Conservation (phyloP, 2,329 filamentous ascomycete species). For the Alternaria alternata region DNA sequence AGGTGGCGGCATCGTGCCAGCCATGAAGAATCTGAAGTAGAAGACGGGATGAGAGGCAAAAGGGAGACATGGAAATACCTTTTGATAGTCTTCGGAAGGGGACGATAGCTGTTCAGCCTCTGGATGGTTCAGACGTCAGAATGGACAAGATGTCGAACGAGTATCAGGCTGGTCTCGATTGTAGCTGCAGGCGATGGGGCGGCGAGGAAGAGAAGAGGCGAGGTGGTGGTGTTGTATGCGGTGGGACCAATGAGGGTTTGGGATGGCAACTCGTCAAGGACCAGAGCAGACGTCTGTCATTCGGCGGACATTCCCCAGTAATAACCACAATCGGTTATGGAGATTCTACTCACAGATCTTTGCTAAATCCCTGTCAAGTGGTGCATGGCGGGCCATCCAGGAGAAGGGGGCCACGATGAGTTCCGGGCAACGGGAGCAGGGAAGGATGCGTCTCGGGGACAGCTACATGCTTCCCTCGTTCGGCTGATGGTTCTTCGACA, state of each 20-base stretch:
- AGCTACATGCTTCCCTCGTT: constrained; percentile 50
- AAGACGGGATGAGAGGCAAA: constrained; percentile 13
- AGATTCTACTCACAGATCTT: constrained; percentile 47
- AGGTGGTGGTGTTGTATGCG: constrained; percentile 30
- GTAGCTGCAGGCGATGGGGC: constrained; percentile 25
- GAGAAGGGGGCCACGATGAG: constrained; percentile 47
- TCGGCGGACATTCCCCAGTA: constrained; percentile 50
- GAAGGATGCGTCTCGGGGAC: constrained; percentile 43
- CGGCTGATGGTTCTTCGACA: constrained; percentile 53
- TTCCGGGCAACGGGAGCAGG: constrained; percentile 50
- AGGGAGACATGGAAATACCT: constrained; percentile 36
- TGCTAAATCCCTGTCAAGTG: constrained; percentile 43
- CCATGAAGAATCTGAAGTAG: constrained; percentile 1
- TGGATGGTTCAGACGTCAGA: background rate
- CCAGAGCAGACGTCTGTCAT: constrained; percentile 38
- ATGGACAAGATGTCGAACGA: constrained; percentile 12
- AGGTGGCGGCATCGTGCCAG: constrained; percentile 7
- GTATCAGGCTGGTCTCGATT: constrained; percentile 15
- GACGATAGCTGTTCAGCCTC: background rate
- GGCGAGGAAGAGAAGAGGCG: constrained; percentile 25
- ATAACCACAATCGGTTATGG: constrained; percentile 50
- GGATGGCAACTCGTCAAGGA: constrained; percentile 43
- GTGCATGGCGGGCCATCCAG: constrained; percentile 51
- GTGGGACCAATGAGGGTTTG: constrained; percentile 39
- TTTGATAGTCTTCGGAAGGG: constrained; percentile 19